Conservation (phyloP, 2,329 filamentous ascomycete species). For the Fusarium sp. region DNA sequence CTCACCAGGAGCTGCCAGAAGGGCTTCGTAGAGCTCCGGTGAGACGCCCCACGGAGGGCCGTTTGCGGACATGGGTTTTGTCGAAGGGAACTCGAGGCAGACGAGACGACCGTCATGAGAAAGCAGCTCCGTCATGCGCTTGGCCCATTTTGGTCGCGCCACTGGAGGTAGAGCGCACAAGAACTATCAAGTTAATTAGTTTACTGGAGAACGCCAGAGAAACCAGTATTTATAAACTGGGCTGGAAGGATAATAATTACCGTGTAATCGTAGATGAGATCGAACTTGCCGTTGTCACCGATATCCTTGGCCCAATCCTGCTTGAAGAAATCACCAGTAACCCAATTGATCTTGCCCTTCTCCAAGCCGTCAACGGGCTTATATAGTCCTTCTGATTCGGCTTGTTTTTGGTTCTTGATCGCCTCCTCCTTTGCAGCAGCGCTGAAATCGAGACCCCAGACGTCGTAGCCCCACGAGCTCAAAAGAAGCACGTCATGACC, state of each 20-base stretch:
- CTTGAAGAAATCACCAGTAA: slow-evolving; percentile 75
- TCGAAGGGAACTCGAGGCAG: slow-evolving; percentile 82
- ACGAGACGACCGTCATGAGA: slow-evolving; percentile 63
- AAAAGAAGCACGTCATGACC: slow-evolving; percentile 86
- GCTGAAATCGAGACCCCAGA: slow-evolving; percentile 78
- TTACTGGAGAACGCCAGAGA: slow-evolving; percentile 9
- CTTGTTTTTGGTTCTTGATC: slow-evolving; percentile 55
- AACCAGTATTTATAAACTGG: not conserved
- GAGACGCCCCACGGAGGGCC: slow-evolving; percentile 81
- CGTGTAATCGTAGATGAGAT: slow-evolving; percentile 74
- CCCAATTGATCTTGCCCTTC: slow-evolving; percentile 66
- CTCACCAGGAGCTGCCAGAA: slow-evolving; percentile 77
- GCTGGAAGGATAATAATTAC: slow-evolving; percentile 52
- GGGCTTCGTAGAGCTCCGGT: slow-evolving; percentile 76
- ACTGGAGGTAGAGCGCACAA: slow-evolving; percentile 70
- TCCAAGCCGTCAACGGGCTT: slow-evolving; percentile 56
- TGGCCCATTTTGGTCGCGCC: slow-evolving; percentile 65
- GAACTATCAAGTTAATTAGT: slow-evolving; percentile 59
- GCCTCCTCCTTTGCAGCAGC: slow-evolving; percentile 60
- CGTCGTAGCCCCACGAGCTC: slow-evolving; percentile 80
- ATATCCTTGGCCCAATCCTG: slow-evolving; percentile 65
- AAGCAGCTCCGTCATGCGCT: slow-evolving; percentile 64
- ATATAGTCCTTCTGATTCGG: slow-evolving; percentile 55
- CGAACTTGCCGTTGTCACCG: slow-evolving; percentile 65
- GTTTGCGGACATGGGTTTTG: slow-evolving; percentile 71